Conservation (phyloP, 2,329 filamentous ascomycete genomes). For the Pleurostoma richardsiae region DNA sequence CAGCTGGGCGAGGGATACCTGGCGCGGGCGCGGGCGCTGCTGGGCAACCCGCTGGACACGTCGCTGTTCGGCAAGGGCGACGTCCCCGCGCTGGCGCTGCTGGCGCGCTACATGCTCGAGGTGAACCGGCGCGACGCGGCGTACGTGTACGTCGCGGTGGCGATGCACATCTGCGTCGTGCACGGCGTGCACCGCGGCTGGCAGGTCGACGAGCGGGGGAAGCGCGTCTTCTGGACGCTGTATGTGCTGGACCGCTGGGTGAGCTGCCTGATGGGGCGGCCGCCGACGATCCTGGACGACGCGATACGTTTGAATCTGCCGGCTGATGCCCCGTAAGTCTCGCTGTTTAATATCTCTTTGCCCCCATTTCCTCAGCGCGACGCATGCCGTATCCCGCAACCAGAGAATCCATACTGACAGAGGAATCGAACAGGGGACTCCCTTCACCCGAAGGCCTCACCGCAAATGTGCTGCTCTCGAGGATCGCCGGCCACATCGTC, state of each 20-base stretch:
- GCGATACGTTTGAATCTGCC: slow-evolving; percentile 38
- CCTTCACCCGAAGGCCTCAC: slow-evolving; percentile 36
- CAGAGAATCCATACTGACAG: not conserved
- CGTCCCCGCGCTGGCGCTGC: slow-evolving; percentile 37
- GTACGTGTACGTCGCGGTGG: slow-evolving; percentile 39
- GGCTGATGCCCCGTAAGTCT: slow-evolving; percentile 31
- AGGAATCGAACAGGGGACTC: slow-evolving; percentile 25
- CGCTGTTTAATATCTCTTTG: slow-evolving; percentile 1
- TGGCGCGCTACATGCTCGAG: slow-evolving; percentile 44
- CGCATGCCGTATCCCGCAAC: not conserved
- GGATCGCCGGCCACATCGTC: slow-evolving; percentile 42
- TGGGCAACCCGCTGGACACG: slow-evolving; percentile 42
- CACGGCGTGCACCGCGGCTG: slow-evolving; percentile 41
- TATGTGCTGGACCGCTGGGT: slow-evolving; percentile 44
- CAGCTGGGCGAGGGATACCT: slow-evolving; percentile 38
- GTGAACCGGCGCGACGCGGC: slow-evolving; percentile 43
- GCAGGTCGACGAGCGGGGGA: slow-evolving; percentile 33
- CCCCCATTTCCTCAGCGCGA: not conserved
- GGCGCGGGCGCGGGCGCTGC: slow-evolving; percentile 32
- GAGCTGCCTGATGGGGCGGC: slow-evolving; percentile 44
- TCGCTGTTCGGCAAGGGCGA: slow-evolving; percentile 34
- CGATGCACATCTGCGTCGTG: slow-evolving; percentile 42
- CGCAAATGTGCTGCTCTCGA: slow-evolving; percentile 40
- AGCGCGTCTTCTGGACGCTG: slow-evolving; percentile 46
- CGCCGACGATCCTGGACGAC: slow-evolving; percentile 39